phyloP scores from a whole-genome alignment of 1,284 basidiomycete species.

The Thecaphora thlaspeos region DNA sequence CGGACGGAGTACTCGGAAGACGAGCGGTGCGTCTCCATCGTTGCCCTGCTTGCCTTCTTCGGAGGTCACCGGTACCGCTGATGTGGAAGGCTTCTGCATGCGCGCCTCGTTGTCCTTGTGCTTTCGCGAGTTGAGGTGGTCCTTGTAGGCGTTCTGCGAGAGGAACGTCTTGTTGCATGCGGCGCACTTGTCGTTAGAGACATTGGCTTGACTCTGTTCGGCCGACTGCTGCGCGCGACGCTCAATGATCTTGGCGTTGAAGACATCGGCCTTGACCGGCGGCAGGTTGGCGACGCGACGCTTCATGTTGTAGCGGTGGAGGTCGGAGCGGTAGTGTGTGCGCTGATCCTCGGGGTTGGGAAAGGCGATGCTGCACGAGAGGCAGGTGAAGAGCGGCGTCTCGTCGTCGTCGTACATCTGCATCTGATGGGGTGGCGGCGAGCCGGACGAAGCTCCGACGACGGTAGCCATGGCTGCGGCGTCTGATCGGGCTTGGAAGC shows the following conservation, averaged over 20 bases:
- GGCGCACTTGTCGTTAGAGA: conserved; percentile 18
- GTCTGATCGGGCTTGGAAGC: no score
- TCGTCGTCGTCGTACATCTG: conserved; percentile 28
- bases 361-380: conserved; percentile 90
- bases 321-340: conserved; percentile 86
- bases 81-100: conserved; percentile 7
- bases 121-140: conserved; percentile 84
- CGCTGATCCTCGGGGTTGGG: conserved; percentile 81
- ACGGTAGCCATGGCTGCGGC: conserved; percentile 22
- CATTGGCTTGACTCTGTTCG: conserved; percentile 2
- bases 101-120: conserved; percentile 76
- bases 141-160: conserved; percentile 81
- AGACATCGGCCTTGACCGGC: conserved; percentile 75
- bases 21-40: conserved; percentile 21
- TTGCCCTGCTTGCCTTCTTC: neutral
- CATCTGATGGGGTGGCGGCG: conserved; percentile 10
- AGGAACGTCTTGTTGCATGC: conserved; percentile 77
- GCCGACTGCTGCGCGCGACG: conserved; percentile 22
- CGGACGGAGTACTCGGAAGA: conserved; percentile 27
- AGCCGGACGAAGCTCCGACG: conserved; percentile 16
- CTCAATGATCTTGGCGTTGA: conserved; percentile 82
- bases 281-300: conserved; percentile 87
- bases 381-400: conserved; percentile 68
- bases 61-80: neutral
- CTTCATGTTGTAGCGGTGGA: conserved; percentile 98